A percentile compares a stretch with the other conserved stretches of the same genome.
phyloP scores from a whole-genome alignment of 2,329 filamentous ascomycete genomes.

The Ceratocystis diversiconidia region DNA sequence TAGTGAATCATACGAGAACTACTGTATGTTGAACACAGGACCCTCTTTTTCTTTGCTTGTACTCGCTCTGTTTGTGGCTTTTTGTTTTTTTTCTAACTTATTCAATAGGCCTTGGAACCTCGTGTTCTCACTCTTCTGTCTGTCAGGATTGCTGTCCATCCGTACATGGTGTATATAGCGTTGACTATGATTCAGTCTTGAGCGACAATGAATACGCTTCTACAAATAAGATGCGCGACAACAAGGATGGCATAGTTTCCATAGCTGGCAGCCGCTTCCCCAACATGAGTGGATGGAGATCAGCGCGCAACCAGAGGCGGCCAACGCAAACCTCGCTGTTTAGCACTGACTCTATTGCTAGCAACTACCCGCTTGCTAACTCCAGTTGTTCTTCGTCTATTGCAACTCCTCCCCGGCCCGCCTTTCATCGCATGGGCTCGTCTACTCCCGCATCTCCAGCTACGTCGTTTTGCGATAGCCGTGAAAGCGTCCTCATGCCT shows the following conservation, averaged over 20 bases:
- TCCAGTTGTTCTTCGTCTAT: constrained; percentile 66
- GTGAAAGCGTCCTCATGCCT: constrained; percentile 35
- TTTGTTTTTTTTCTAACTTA: constrained; percentile 7
- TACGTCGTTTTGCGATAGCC: constrained; percentile 47
- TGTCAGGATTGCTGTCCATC: constrained; percentile 18
- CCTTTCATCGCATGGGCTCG: constrained; percentile 34
- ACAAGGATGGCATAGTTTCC: constrained; percentile 44
- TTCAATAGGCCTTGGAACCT: constrained; percentile 3
- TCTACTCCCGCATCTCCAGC: constrained; percentile 47
- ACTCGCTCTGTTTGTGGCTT: constrained; percentile 18
- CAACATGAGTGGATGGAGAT: constrained; percentile 37
- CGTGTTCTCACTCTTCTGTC: neutral
- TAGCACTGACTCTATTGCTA: constrained; percentile 70
- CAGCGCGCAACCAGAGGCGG: constrained; percentile 24
- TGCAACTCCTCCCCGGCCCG: constrained; percentile 42
- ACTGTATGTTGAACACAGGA: constrained; percentile 51
- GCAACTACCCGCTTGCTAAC: constrained; percentile 49
- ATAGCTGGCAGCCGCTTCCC: constrained; percentile 50
- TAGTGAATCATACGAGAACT: constrained; percentile 43
- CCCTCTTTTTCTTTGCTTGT: neutral
- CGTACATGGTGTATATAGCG: constrained; percentile 30
- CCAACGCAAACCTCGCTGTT: constrained; percentile 40
- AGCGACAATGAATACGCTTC: constrained; percentile 42
- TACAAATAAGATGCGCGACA: constrained; percentile 7
- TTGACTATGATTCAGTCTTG: constrained; percentile 53